Evolutionary conservation across 2,329 filamentous ascomycete species (phyloP).

Genomic region (Cercospora berteroae): DNA sequence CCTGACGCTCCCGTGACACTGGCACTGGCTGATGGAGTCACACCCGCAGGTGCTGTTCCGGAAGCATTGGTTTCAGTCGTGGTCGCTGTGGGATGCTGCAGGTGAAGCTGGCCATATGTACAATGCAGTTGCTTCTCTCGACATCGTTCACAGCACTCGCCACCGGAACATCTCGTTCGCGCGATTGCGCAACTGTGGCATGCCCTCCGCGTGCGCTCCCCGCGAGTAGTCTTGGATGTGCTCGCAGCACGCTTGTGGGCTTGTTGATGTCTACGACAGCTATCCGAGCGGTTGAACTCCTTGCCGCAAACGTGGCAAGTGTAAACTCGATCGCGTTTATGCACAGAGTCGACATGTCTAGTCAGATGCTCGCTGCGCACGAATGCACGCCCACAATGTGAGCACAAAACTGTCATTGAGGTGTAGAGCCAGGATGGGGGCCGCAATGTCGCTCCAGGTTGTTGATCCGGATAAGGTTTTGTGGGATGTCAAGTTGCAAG

Average conservation of each 20-base stretch:
- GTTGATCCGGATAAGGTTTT: background rate
- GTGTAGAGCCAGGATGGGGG: background rate
- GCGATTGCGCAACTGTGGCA: slow-evolving; percentile 7
- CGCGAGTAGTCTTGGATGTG: background rate
- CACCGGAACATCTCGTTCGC: slow-evolving; percentile 11
- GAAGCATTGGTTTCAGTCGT: background rate
- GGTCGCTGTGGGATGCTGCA: background rate
- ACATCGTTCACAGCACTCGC: slow-evolving; percentile 4
- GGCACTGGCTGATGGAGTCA: background rate
- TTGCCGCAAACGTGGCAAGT: slow-evolving; percentile 8
- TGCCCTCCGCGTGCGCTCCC: background rate
- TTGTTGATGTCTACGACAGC: slow-evolving; percentile 7
- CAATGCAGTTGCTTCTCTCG: background rate
- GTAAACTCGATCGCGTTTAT: background rate
- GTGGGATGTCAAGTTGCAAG: background rate
- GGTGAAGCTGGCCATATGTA: background rate
- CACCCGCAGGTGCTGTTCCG: background rate
- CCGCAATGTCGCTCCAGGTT: background rate
- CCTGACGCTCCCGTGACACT: background rate
- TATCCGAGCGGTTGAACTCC: slow-evolving; percentile 12
- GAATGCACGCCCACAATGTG: background rate
- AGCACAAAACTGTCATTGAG: background rate
- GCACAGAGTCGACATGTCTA: background rate
- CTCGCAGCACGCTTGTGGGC: background rate
- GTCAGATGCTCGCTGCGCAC: slow-evolving; percentile 4